phyloP scores from a whole-genome alignment of 2,329 filamentous ascomycete species.

The Thielaviopsis musarum region DNA sequence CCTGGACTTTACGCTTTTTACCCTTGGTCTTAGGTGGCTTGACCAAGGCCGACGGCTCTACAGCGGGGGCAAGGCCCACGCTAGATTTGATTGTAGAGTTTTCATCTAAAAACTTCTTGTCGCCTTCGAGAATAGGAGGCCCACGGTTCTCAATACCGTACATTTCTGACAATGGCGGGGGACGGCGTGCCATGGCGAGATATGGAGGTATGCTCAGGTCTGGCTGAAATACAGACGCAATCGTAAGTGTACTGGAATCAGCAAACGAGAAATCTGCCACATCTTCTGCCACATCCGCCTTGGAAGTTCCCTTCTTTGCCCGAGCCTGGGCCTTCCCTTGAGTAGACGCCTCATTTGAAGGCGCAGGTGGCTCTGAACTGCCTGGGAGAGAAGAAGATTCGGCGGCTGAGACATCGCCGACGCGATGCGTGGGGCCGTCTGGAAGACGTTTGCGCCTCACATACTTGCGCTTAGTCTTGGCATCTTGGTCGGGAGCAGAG shows the following conservation, averaged over 20 bases:
- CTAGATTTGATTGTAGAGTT: background rate
- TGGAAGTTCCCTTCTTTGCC: background rate
- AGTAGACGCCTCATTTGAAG: background rate
- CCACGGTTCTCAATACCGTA: conserved; percentile 1
- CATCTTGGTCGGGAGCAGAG: background rate
- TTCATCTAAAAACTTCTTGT: background rate
- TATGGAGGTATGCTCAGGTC: background rate
- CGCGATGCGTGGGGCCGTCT: background rate
- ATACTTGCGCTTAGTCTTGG: conserved; percentile 5
- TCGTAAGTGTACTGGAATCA: background rate
- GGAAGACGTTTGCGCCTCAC: conserved; percentile 1
- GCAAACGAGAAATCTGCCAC: background rate
- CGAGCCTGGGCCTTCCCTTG: background rate
- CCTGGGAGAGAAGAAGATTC: background rate
- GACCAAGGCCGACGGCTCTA: background rate
- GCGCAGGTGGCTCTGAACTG: background rate
- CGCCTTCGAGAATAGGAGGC: background rate
- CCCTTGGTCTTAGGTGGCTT: background rate
- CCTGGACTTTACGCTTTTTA: background rate
- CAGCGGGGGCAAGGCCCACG: background rate
- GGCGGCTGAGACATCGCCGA: background rate
- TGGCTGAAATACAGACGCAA: background rate
- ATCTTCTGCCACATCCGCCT: background rate
- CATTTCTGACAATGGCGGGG: background rate
- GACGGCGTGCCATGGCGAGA: background rate